Base-by-base conservation (phyloP, 2,329 filamentous ascomycete species). In the Juglanconis sp. region DNA sequence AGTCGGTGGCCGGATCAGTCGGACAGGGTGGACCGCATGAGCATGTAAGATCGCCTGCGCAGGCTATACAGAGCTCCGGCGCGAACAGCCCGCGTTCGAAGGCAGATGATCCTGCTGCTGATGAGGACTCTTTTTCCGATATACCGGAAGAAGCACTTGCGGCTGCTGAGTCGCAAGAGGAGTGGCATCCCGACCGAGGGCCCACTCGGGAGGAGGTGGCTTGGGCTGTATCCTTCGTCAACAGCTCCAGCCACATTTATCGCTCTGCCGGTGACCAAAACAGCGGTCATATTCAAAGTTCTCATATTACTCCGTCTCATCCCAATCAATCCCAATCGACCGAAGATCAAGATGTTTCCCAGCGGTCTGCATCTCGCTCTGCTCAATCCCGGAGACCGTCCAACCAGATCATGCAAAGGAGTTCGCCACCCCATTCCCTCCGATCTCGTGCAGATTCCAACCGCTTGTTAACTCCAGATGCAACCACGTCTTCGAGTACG, bases 41-140 rank as follows among this genome's bases (percentile, higher is more conserved):
- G 5, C 34, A 24, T n/a, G 36, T 11, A 24, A 38, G 30, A 9
- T 35, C 31, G 36, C 15, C 47, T 11, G 34, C 17, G 32, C 51
- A 40, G 35, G 24, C 35, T 30, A 31, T 44, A 5, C 46, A 51
- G 36, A 42, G 30, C 42, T 44, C 17, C 30, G 36, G 7, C 30
- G 24, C 54, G 47, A 40, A 15, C 8, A 36, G 24, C 9, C 8
- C 30, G 6, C 55, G 35, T 8, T 40, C 46, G 9, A 58, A 46
- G 38, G 32, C 42, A 31, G 69, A 74, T 2, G 71, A 75, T 30
- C 68, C 71, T 2, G 71, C 70, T 44, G 53, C 69, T 34, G 81
- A 83, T 49, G 80, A 84, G 1, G 82, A 85, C 63, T 83, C 81
- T 0, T 86, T 85, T 64, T 85, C 82, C 0, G 81, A 83, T 55